Conservation (phyloP, 106 monocot species). For the Allium cepa region DNA sequence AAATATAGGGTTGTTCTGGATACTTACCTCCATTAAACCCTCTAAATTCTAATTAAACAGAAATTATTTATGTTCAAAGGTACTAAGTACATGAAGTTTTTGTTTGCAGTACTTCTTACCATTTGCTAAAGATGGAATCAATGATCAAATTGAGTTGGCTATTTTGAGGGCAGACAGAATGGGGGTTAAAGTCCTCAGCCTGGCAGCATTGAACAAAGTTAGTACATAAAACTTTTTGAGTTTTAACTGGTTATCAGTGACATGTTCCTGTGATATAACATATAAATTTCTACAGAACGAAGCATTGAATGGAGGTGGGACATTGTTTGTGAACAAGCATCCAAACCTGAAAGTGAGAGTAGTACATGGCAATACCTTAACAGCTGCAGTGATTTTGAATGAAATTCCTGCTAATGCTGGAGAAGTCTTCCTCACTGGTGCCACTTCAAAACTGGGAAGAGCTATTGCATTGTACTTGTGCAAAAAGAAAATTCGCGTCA, state of each 20-base stretch:
- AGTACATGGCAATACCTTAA: conserved; percentile 93
- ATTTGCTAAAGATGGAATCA: conserved; percentile 80
- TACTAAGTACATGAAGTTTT: background rate
- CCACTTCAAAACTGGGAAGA: conserved; percentile 91
- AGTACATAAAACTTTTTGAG: background rate
- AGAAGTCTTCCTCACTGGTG: conserved; percentile 90
- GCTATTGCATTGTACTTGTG: conserved; percentile 90
- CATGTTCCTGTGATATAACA: too few species aligned
- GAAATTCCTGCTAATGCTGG: conserved; percentile 57
- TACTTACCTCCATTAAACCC: background rate
- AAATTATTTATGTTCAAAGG: too few species aligned
- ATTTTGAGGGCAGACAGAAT: conserved; percentile 86
- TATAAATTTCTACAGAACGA: conserved; percentile 53
- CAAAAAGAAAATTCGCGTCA: conserved; percentile 60
- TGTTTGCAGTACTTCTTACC: conserved; percentile 83
- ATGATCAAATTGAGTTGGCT: conserved; percentile 80
- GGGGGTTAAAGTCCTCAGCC: conserved; percentile 91
- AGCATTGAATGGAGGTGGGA: conserved; percentile 89
- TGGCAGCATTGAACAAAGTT: conserved; percentile 97
- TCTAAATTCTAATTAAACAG: background rate
- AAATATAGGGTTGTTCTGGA: background rate
- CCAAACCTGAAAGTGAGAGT: conserved; percentile 68
- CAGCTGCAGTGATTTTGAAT: conserved; percentile 77
- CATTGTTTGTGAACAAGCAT: conserved; percentile 77
- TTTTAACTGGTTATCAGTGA: background rate